phyloP scores from a whole-genome alignment of 208 protist species.

The Leishmania mexicana region DNA sequence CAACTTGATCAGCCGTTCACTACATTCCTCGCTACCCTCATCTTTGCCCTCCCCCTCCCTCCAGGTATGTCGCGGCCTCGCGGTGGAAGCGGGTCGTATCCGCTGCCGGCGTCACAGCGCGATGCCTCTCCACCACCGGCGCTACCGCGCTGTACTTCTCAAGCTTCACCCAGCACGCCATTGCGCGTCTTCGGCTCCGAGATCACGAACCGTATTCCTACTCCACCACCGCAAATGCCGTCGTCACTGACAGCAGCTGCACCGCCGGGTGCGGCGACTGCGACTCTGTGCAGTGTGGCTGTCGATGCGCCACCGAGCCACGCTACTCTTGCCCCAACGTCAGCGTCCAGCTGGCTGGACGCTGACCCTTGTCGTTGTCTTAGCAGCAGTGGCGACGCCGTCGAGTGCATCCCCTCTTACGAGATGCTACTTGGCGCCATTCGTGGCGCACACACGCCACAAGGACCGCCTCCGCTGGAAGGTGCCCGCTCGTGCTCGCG shows the following conservation, averaged over 20 bases:
- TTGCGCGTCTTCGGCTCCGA: slow-evolving; percentile 5
- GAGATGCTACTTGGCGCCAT: not conserved
- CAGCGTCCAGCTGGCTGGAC: not conserved
- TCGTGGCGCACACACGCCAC: not conserved
- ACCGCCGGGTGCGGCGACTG: not conserved
- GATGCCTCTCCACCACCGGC: not conserved
- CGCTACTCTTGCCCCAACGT: not conserved
- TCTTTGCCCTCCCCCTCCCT: not conserved
- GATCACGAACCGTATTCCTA: slow-evolving; percentile 9
- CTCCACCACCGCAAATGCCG: not conserved
- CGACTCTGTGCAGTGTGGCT: not conserved
- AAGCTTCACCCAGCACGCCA: not conserved
- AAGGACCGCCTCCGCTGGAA: not conserved
- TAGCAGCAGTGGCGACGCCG: not conserved
- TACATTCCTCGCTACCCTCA: not conserved
- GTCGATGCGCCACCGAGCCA: not conserved
- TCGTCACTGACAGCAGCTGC: not conserved
- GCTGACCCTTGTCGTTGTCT: not conserved
- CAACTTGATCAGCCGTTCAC: not conserved
- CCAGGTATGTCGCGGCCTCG: not conserved
- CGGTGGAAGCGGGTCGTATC: not conserved
- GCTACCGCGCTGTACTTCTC: not conserved
- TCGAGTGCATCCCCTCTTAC: not conserved
- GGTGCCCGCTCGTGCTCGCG: not conserved
- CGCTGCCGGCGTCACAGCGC: not conserved